These are phyloP conservation scores for Strobilomyces dryophilus DNA, from an alignment of 768 basidiomycete genomes.

Conservation along the genomic window DNA sequence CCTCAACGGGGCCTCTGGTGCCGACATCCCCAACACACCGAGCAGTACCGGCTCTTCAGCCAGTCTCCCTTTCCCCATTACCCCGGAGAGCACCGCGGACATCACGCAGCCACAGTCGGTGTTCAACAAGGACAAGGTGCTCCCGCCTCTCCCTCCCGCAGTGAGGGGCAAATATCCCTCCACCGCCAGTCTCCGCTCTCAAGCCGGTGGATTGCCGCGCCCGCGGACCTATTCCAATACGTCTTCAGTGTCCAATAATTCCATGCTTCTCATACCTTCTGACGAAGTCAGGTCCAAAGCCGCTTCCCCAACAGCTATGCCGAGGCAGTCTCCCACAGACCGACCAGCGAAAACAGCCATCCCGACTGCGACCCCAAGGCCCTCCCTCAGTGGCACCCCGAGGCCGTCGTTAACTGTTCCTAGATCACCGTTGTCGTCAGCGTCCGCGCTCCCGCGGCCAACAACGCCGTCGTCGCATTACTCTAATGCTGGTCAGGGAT, in stretches of 20 bases:
- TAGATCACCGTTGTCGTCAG: conserved; percentile 17
- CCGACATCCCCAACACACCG: conserved; percentile 24
- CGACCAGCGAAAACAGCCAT: conserved; percentile 10
- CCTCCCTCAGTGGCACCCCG: conserved; percentile 17
- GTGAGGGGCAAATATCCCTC: conserved; percentile 20
- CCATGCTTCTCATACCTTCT: conserved; percentile 8
- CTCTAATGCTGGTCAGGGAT: conserved; percentile 7
- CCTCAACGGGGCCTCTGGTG: conserved; percentile 12
- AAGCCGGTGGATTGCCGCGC: conserved; percentile 14
- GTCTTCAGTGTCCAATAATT: conserved; percentile 23
- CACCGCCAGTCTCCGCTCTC: conserved; percentile 12
- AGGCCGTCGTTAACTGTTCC: conserved; percentile 27
- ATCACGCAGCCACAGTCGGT: conserved; percentile 2
- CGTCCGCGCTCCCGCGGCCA: conserved; percentile 18
- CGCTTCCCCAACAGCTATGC: conserved; percentile 9
- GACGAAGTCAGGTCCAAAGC: conserved; percentile 7
- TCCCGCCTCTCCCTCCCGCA: conserved; percentile 28
- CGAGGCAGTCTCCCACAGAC: conserved; percentile 8
- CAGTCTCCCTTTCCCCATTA: conserved; percentile 29
- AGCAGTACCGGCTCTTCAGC: conserved; percentile 30
- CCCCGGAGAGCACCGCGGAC: conserved; percentile 24
- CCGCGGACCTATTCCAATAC: conserved; percentile 34
- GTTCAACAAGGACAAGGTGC: conserved; percentile 27
- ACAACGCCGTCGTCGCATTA: conserved; percentile 16
- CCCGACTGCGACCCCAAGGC: conserved; percentile 9